Evolutionary conservation across 2,329 filamentous ascomycete species (phyloP).

Genomic region (Raffaelea ambrosiae): DNA sequence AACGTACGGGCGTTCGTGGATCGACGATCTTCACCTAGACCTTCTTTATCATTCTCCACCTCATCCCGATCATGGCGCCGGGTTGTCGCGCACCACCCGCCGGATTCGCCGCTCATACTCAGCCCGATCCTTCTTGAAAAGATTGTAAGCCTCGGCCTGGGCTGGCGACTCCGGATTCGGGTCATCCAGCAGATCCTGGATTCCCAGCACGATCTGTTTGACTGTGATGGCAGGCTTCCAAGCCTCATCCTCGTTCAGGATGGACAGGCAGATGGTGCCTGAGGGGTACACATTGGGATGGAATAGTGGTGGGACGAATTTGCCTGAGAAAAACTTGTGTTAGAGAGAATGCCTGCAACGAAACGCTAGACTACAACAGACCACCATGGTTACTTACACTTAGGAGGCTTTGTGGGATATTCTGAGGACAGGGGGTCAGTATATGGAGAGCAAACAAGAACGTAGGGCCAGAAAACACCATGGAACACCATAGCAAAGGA

Average conservation of each 20-base stretch:
- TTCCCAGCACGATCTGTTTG: slow-evolving; percentile 92
- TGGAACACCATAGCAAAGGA: not conserved
- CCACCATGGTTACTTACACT: slow-evolving; percentile 60
- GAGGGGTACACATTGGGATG: slow-evolving; percentile 98
- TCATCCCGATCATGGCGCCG: slow-evolving; percentile 49
- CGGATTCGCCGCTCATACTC: slow-evolving; percentile 87
- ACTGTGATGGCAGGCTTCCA: slow-evolving; percentile 99
- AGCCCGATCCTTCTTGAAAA: slow-evolving; percentile 81
- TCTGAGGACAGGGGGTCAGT: slow-evolving; percentile 43
- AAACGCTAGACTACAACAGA: not conserved
- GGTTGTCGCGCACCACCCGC: slow-evolving; percentile 83
- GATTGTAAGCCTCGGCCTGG: slow-evolving; percentile 93
- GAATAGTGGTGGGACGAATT: slow-evolving; percentile 92
- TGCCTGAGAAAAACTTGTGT: slow-evolving; percentile 50
- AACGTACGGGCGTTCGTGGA: too few relatives aligned
- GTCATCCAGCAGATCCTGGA: slow-evolving; percentile 91
- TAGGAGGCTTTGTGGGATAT: slow-evolving; percentile 96
- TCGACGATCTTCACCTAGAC: too few relatives aligned
- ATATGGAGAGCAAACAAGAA: too few relatives aligned
- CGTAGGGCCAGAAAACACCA: not conserved
- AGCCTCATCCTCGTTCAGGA: slow-evolving; percentile 95
- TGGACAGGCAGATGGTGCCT: slow-evolving; percentile 93
- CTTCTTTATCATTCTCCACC: too few relatives aligned
- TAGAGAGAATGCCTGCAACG: not conserved
- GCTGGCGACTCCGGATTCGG: slow-evolving; percentile 96